Evolutionary conservation across 768 basidiomycete species (phyloP).

Genomic region (Leccinum incarnatum): DNA sequence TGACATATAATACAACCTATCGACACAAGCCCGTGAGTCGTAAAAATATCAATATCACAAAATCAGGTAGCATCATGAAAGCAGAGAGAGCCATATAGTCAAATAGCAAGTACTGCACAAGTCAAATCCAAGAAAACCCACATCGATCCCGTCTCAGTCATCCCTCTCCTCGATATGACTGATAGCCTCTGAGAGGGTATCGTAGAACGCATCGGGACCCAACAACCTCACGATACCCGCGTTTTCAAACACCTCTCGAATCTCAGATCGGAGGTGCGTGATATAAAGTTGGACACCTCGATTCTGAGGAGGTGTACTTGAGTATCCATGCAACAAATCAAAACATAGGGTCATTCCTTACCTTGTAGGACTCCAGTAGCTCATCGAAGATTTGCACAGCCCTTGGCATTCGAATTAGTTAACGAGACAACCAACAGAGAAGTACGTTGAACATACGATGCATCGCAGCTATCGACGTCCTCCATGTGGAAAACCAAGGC

Average conservation of each 20-base stretch:
- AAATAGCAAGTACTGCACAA: not conserved
- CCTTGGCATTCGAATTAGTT: conserved; percentile 36
- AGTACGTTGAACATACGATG: conserved; percentile 62
- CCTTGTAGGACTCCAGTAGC: conserved; percentile 74
- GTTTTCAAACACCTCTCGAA: conserved; percentile 39
- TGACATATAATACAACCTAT: not conserved
- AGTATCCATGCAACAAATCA: not conserved
- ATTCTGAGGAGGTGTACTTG: conserved; percentile 24
- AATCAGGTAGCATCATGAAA: not conserved
- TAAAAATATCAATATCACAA: conserved; percentile 2
- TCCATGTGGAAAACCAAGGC: conserved; percentile 90
- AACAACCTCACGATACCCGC: conserved; percentile 44
- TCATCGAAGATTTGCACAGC: conserved; percentile 85
- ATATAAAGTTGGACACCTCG: conserved; percentile 46
- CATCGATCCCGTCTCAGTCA: conserved; percentile 2
- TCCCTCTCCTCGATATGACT: conserved; percentile 31
- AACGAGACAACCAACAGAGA: not conserved
- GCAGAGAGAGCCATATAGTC: not conserved
- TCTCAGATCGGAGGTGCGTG: conserved; percentile 41
- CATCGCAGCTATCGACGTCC: conserved; percentile 88
- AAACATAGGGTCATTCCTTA: conserved; percentile 22
- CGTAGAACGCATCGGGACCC: conserved; percentile 44
- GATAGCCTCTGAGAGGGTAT: conserved; percentile 44
- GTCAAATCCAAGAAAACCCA: not conserved
- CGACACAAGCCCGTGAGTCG: not conserved